Evolutionary conservation across 495 filamentous ascomycete genomes (phyloP).

Genomic region (Aspergillus wentii): DNA sequence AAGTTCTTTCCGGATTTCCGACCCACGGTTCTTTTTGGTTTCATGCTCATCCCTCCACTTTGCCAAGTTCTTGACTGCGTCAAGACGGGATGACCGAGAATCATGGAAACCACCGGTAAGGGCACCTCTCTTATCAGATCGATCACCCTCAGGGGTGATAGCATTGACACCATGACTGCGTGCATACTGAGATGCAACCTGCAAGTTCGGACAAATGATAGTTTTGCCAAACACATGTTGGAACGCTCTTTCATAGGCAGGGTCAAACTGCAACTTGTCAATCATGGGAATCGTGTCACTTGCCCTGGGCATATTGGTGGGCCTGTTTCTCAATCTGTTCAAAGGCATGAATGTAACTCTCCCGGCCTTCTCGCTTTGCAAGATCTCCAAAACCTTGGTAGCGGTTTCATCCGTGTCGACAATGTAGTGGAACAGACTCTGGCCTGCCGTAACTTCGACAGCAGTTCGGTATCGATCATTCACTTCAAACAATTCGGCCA

Average conservation of each 20-base stretch:
- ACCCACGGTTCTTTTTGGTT: constrained; percentile 49
- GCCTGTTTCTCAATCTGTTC: constrained; percentile 64
- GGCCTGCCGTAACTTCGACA: constrained; percentile 88
- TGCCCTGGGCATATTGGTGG: constrained; percentile 72
- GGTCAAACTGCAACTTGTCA: constrained; percentile 76
- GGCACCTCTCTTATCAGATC: constrained; percentile 87
- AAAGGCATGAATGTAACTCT: constrained; percentile 94
- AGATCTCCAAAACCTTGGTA: constrained; percentile 68
- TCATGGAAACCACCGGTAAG: constrained; percentile 93
- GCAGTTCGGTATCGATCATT: constrained; percentile 81
- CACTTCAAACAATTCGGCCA: constrained; percentile 87
- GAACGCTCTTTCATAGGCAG: constrained; percentile 76
- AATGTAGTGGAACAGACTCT: constrained; percentile 93
- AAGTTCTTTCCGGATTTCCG: constrained; percentile 59
- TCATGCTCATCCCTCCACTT: constrained; percentile 74
- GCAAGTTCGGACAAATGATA: constrained; percentile 85
- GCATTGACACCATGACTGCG: constrained; percentile 85
- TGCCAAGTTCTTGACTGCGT: constrained; percentile 72
- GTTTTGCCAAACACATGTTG: constrained; percentile 93
- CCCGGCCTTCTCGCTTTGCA: constrained; percentile 77
- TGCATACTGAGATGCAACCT: constrained; percentile 82
- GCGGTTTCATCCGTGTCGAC: constrained; percentile 91
- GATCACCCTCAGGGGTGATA: constrained; percentile 91
- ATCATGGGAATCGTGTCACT: constrained; percentile 84
- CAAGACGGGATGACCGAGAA: constrained; percentile 71